Evolutionary conservation across 179 eudicot species (phyloP).

Genomic region (Amaranthus tricolor): DNA sequence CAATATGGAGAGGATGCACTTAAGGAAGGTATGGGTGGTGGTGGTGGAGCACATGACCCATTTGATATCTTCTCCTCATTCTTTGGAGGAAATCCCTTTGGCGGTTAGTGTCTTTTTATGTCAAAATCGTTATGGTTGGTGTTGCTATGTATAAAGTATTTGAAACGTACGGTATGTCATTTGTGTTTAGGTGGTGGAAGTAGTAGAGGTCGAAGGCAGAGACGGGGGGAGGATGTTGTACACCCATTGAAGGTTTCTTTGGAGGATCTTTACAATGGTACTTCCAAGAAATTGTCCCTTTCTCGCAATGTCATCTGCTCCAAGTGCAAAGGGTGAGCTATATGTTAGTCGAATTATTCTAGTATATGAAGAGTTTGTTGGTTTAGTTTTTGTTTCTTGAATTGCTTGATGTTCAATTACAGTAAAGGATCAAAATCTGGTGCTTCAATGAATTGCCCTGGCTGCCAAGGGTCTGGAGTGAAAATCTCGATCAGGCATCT

Average conservation of each 20-base stretch:
- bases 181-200: constrained; percentile 29
- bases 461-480: constrained; percentile 63
- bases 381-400: neutral
- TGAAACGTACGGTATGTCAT: neutral
- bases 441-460: constrained; percentile 55
- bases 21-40: constrained; percentile 49
- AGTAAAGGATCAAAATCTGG: constrained; percentile 71
- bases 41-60: constrained; percentile 42
- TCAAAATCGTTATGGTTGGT: neutral
- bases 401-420: constrained; percentile 8
- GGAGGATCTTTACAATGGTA: constrained; percentile 39
- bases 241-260: constrained; percentile 39
- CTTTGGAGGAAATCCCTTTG: constrained; percentile 43
- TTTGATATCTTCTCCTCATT: constrained; percentile 44
- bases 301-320: constrained; percentile 46
- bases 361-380: neutral
- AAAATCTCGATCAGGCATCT: constrained; percentile 59
- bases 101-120: neutral
- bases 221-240: constrained; percentile 42
- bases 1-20: constrained; percentile 47
- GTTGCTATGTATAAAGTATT: neutral
- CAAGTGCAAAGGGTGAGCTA: constrained; percentile 42
- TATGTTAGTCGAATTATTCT: neutral
- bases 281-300: constrained; percentile 42
- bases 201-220: constrained; percentile 40